Base-by-base conservation (phyloP, 2,329 filamentous ascomycete species). In the Teratosphaeriaceae sp. region DNA sequence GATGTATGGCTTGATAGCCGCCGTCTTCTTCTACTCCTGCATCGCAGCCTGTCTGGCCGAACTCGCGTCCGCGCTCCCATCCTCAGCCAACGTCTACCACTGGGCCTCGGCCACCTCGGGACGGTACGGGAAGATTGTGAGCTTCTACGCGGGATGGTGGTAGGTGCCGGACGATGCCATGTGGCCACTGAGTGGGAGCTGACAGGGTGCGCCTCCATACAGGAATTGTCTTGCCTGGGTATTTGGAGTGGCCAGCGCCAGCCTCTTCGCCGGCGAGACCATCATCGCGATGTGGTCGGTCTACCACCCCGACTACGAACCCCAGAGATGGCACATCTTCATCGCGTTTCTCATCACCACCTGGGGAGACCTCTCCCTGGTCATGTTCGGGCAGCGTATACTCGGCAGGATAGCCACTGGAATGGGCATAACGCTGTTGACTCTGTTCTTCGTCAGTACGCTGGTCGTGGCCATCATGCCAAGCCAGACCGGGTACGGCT, bases 401-500 rank as follows among this genome's bases (percentile, higher is more conserved):
- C 21, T 68, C 78, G 47, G 78, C 73, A 1, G 42, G 58, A 62
- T 13, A 51, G 80, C 40, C 74, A 77, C 46, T 3, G 71, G 73
- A n/a, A 54, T 78, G 7, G 78, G 77, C 1, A 62, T 78, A 5
- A 18, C 51, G 5, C 68, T 75, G 49, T 60, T 76, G 29, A 71
- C 77, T 20, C 66, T 64, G 2, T 76, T 76, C 21, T 58, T 80
- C 42, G 63, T 80, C 40, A 77, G 76, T 0, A 64, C 79, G 26
- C 49, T 80, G 34, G 73, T 77, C 3, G 73, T 75, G 15, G 69
- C 73, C 0, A 72, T 74, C 40, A 79, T 81, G 71, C 73, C 74
- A 5, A 61, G 59, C 30, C 59, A 50, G 21, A 70, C 60, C 3
- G 71, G 70, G 3, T 56, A 56, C 8, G 70, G 63, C 2, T 63